A percentile compares a stretch with the other conserved stretches of the same genome.
phyloP scores from a whole-genome alignment of 179 eudicot genomes.

The Actinidia arguta region DNA sequence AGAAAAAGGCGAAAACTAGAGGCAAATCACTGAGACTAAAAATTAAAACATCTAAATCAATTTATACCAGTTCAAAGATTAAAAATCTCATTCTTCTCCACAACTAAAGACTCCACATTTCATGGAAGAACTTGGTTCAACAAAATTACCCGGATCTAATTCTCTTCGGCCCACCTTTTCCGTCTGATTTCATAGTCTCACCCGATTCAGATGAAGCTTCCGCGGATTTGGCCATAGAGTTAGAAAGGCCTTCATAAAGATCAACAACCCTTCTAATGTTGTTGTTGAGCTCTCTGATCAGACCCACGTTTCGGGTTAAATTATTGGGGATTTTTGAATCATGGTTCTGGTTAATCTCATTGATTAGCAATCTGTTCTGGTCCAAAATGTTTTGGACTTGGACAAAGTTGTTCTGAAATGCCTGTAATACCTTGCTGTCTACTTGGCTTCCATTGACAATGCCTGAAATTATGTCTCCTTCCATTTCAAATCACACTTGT shows the following conservation, averaged over 20 bases:
- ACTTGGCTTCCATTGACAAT: constrained; percentile 32
- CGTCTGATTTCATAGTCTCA: constrained; percentile 45
- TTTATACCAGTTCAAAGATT: not conserved
- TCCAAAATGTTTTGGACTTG: constrained; percentile 77
- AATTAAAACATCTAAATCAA: not conserved
- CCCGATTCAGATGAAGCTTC: constrained; percentile 77
- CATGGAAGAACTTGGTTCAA: constrained; percentile 4
- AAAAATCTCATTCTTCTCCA: not conserved
- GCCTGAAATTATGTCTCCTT: constrained; percentile 40
- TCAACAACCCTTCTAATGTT: constrained; percentile 80
- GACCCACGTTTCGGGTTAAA: constrained; percentile 66
- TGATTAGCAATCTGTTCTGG: constrained; percentile 71
- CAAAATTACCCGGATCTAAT: constrained; percentile 45
- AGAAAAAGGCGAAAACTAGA: not conserved
- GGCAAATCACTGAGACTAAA: not conserved
- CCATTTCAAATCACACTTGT: constrained; percentile 32
- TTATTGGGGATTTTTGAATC: constrained; percentile 70
- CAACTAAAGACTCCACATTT: not conserved
- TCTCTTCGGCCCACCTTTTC: constrained; percentile 65
- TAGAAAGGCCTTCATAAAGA: constrained; percentile 83
- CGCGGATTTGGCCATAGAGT: constrained; percentile 58
- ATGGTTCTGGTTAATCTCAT: constrained; percentile 82
- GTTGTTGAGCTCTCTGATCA: constrained; percentile 78
- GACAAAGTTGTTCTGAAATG: constrained; percentile 58
- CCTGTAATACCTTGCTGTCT: constrained; percentile 33